phyloP scores from a whole-genome alignment of 106 monocot genomes.

The Phalaenopsis aphrodite region DNA sequence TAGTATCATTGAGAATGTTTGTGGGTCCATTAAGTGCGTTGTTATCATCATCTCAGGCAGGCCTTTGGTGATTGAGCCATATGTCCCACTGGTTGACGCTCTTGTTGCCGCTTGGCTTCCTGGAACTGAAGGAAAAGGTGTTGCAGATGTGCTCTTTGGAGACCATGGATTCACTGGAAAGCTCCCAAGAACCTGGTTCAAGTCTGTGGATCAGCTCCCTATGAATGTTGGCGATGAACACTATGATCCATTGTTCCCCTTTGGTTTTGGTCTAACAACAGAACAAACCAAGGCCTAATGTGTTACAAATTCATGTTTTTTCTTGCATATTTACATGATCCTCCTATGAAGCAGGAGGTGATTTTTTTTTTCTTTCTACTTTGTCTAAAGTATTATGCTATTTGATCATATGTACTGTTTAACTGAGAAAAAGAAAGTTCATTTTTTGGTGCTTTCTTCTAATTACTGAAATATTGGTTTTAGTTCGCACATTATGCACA shows the following conservation, averaged over 20 bases:
- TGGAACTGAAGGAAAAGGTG: conserved; percentile 55
- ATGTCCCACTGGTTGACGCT: conserved; percentile 36
- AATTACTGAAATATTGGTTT: background rate
- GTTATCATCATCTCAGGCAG: conserved; percentile 57
- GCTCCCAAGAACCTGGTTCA: conserved; percentile 68
- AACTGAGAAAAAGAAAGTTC: background rate
- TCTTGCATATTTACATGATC: background rate
- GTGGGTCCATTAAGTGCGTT: conserved; percentile 39
- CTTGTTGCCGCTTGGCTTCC: conserved; percentile 81
- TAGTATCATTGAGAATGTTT: conserved; percentile 43
- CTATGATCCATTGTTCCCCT: conserved; percentile 74
- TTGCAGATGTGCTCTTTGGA: conserved; percentile 65
- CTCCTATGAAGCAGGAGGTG: background rate
- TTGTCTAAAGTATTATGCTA: background rate
- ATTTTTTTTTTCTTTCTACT: background rate
- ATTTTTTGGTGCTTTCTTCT: background rate
- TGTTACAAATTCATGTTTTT: too few relatives aligned
- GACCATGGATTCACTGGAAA: conserved; percentile 72
- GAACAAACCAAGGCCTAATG: background rate
- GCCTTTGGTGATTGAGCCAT: conserved; percentile 52
- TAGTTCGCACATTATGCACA: background rate
- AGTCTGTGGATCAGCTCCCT: conserved; percentile 61
- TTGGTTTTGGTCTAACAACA: conserved; percentile 63
- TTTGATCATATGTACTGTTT: background rate
- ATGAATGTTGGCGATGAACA: conserved; percentile 65